Evolutionary conservation across 345 rosid species (phyloP).

Genomic region (Hibiscus tridactylites): DNA sequence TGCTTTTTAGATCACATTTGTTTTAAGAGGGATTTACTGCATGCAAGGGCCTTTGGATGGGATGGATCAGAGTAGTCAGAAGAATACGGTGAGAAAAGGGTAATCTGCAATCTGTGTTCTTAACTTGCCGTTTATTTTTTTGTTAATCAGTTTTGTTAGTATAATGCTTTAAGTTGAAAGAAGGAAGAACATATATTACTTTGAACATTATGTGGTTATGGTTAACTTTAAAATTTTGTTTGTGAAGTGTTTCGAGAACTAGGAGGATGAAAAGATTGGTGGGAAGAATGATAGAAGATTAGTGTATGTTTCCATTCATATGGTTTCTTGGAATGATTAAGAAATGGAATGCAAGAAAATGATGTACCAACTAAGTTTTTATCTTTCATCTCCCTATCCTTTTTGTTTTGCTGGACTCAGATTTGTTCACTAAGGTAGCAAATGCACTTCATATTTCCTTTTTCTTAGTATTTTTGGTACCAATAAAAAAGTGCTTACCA

Average conservation of each 20-base stretch:
- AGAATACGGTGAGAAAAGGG: conserved; percentile 47
- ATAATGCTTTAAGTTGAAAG: neutral
- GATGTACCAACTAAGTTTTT: neutral
- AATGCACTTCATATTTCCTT: neutral
- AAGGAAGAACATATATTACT: neutral
- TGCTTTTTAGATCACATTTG: conserved; percentile 34
- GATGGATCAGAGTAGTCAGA: conserved; percentile 22
- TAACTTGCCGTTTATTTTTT: neutral
- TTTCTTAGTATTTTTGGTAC: neutral
- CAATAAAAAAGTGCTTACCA: too few relatives aligned
- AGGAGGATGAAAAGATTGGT: neutral
- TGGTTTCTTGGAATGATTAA: neutral
- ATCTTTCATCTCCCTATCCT: neutral
- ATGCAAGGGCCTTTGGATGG: conserved; percentile 35
- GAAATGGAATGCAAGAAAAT: neutral
- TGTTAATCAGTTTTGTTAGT: neutral
- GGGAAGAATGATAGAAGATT: conserved; percentile 1
- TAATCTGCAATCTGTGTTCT: conserved; percentile 23
- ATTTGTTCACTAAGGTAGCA: neutral
- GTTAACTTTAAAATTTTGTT: neutral
- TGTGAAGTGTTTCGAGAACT: neutral
- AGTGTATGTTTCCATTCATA: neutral
- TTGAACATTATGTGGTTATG: neutral
- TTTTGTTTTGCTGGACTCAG: neutral
- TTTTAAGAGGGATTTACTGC: conserved; percentile 26